Evolutionary conservation across 352 stramenopile species (phyloP).

Genomic region (Globisporangium ultimum): DNA sequence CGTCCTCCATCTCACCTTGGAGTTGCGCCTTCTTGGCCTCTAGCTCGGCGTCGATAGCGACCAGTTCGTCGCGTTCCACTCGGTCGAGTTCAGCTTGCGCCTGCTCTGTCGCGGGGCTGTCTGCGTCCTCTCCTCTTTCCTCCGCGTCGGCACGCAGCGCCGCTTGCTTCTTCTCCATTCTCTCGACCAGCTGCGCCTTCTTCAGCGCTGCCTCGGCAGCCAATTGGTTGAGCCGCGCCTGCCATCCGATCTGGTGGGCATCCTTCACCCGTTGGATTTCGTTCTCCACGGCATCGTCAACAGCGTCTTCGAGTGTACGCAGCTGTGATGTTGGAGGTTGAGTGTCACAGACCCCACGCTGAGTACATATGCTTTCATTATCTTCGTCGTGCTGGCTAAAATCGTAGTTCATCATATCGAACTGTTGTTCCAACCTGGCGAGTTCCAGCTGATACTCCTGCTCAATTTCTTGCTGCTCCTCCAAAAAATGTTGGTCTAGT

Average conservation of each 20-base stretch:
- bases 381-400: no score
- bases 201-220: constrained; percentile 25
- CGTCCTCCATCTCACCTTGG: constrained; percentile 8
- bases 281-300: constrained; percentile 5
- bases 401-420: constrained; percentile 23
- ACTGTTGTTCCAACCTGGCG: constrained; percentile 49
- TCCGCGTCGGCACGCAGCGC: background rate
- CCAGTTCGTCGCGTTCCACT: constrained; percentile 30
- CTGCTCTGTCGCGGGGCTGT: background rate
- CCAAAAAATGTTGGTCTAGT: constrained; percentile 36
- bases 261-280: constrained; percentile 31
- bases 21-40: constrained; percentile 11
- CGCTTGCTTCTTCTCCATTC: constrained; percentile 27
- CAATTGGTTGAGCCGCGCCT: constrained; percentile 23
- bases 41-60: constrained; percentile 26
- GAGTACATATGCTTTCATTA: no score
- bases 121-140: no score
- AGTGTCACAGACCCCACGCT: no score
- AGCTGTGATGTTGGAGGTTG: background rate
- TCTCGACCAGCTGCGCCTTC: constrained; percentile 27
- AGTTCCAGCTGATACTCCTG: constrained; percentile 51
- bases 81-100: constrained; percentile 14
- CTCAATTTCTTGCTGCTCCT: constrained; percentile 49
- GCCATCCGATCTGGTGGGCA: constrained; percentile 24
- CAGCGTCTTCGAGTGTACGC: background rate